A percentile compares a stretch with the other conserved stretches of the same genome.
Evolutionary conservation across 129 eudicot genomes (phyloP).

Genomic region (Flaveria ramosissima): DNA sequence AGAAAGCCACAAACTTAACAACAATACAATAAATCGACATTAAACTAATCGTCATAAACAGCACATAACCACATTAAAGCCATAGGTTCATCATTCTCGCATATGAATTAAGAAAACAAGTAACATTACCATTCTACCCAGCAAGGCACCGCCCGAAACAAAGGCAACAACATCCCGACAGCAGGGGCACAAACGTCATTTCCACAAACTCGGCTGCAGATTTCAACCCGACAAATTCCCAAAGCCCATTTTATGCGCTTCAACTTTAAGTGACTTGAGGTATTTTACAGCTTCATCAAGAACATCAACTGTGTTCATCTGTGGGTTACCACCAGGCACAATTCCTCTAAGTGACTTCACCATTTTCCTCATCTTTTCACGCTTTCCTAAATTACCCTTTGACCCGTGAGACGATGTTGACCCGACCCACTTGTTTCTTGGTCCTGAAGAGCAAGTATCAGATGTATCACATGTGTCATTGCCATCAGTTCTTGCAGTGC

Average conservation of each 20-base stretch:
- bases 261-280: constrained; percentile 82
- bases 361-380: constrained; percentile 67
- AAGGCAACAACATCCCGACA: constrained; percentile 19
- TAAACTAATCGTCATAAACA: constrained; percentile 29
- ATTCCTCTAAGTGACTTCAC: constrained; percentile 66
- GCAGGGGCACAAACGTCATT: constrained; percentile 21
- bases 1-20: constrained; percentile 19
- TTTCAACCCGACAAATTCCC: constrained; percentile 36
- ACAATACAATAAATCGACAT: constrained; percentile 1
- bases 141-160: constrained; percentile 7
- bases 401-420: constrained; percentile 36
- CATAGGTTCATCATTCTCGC: constrained; percentile 21
- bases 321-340: constrained; percentile 64
- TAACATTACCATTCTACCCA: constrained; percentile 29
- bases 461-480: constrained; percentile 47
- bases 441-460: constrained; percentile 55
- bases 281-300: constrained; percentile 88
- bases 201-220: constrained; percentile 7
- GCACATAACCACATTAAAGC: constrained; percentile 26
- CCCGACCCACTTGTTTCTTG: constrained; percentile 38
- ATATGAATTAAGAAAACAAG: constrained; percentile 27
- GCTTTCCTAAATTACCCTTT: constrained; percentile 43
- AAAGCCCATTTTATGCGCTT: constrained; percentile 62
- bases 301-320: constrained; percentile 65
- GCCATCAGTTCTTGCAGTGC: constrained; percentile 61